phyloP scores from a whole-genome alignment of 148 eudicot genomes.

The Chenopodium suecicum region DNA sequence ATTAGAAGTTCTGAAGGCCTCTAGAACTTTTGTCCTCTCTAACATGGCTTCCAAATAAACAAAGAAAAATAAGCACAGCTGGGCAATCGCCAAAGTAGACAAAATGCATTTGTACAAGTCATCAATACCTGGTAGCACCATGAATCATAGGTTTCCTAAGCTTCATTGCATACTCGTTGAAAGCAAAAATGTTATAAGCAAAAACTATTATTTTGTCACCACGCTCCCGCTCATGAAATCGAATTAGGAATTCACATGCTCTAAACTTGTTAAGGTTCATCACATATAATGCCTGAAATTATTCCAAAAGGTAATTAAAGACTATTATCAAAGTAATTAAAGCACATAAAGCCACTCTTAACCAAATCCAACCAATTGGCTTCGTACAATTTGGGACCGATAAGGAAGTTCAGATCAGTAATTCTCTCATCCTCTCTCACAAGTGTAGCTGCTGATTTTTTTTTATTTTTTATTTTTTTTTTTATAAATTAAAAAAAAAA shows the following conservation, averaged over 20 bases:
- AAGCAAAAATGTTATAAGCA: constrained; percentile 97
- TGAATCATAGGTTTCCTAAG: constrained; percentile 95
- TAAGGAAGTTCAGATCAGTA: constrained; percentile 93
- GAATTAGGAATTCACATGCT: constrained; percentile 94
- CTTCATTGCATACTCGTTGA: constrained; percentile 82
- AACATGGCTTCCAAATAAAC: constrained; percentile 62
- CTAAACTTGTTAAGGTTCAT: constrained; percentile 98
- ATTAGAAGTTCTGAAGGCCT: constrained; percentile 75
- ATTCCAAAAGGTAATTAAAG: neutral
- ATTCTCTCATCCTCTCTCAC: constrained; percentile 99
- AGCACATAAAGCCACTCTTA: constrained; percentile 58
- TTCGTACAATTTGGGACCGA: constrained; percentile 96
- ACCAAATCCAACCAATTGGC: constrained; percentile 98
- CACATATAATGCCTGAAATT: constrained; percentile 80
- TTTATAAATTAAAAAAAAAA: neutral
- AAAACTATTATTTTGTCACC: constrained; percentile 96
- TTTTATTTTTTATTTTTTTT: too few relatives aligned
- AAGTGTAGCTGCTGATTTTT: constrained; percentile 69
- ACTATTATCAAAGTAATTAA: neutral
- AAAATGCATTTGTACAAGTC: neutral
- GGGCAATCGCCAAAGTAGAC: neutral
- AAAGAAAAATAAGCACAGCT: constrained; percentile 15
- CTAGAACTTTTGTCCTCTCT: constrained; percentile 92
- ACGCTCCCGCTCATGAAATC: constrained; percentile 88
- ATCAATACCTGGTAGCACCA: constrained; percentile 89